Percentiles rank a stretch among this genome's conserved stretches.
phyloP scores from a whole-genome alignment of 2,329 filamentous ascomycete genomes.

The Drechslera avenae region DNA sequence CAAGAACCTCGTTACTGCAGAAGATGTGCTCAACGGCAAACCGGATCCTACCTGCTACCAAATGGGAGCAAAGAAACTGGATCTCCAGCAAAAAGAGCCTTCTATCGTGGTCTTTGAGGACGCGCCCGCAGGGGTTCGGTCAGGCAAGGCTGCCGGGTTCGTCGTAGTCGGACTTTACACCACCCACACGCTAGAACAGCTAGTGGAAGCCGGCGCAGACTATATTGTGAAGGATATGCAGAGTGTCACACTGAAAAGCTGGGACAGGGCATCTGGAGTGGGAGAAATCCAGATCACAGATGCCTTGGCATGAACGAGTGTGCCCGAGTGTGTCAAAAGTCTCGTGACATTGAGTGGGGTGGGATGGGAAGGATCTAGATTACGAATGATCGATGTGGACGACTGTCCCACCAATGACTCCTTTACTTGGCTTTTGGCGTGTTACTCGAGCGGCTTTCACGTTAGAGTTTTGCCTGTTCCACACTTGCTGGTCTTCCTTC shows the following conservation, averaged over 20 bases:
- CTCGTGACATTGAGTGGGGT: neutral
- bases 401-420: no score
- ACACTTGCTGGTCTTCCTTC: neutral
- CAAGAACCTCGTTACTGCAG: conserved; percentile 54
- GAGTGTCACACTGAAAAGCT: conserved; percentile 68
- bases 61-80: conserved; percentile 51
- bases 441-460: conserved; percentile 1
- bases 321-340: no score
- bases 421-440: no score
- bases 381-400: no score
- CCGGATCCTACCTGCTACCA: conserved; percentile 58
- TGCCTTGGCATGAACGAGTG: conserved; percentile 52
- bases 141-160: conserved; percentile 86
- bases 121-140: conserved; percentile 80
- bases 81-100: conserved; percentile 48
- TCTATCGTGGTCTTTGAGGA: conserved; percentile 82
- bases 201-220: conserved; percentile 78
- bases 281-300: conserved; percentile 72
- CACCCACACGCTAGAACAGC: conserved; percentile 75
- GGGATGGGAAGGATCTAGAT: no score
- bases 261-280: conserved; percentile 59
- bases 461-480: conserved; percentile 8
- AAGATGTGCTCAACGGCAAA: conserved; percentile 57
- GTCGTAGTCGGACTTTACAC: conserved; percentile 83
- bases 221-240: conserved; percentile 83